Evolutionary conservation across 106 monocot species (phyloP), one percentile per base, ranked within the genome.

Genomic region (Dendrobium chrysotoxum): DNA sequence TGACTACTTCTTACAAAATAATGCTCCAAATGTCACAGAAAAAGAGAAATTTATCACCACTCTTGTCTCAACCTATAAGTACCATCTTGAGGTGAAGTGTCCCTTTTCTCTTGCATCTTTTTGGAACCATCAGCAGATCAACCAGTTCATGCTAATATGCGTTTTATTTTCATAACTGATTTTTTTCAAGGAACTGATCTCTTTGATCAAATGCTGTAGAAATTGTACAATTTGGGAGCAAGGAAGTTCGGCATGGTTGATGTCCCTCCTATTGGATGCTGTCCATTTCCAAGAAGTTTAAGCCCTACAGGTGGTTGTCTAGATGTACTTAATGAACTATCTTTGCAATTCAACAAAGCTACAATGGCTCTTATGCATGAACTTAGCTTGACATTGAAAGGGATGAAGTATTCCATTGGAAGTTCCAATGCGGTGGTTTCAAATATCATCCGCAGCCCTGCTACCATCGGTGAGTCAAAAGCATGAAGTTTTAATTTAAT

Each of bases 361-460:
- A 30, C 53, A 23, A 67, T 25, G 54, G 68, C 40, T 18, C 28
- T 28, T 28, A 31, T 87, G 84, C 53, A 39, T 65, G 73, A 75
- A 9, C 84, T 87, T 25, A 65, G 55, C 53, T 81, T 77, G 30
- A 75, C 0, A 54, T 31, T 81, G 31, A 12, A 28, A 40, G 87
- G 79, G 58, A 84, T 87, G 87, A 81, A 84, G 54, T 84, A 84
- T 77, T 84, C 84, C 2, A 70, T 78, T 70, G 87, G 72, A 20
- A 80, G 84, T 61, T 67, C 66, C 21, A 81, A 75, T 38, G 30
- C 72, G 13, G 44, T 79, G n/a, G 42, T 83, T 26, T 28, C 67
- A n/a, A 17, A 21, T 25, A 77, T 76, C 23, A 23, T 71, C 7
- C 28, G 25, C 2, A 75, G 77, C 4, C 84, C 84, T 0, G 0